A percentile compares a stretch with the other conserved stretches of the same genome.
Evolutionary conservation across 305 asterid genomes (phyloP).

Genomic region (Fraxinus platypoda): DNA sequence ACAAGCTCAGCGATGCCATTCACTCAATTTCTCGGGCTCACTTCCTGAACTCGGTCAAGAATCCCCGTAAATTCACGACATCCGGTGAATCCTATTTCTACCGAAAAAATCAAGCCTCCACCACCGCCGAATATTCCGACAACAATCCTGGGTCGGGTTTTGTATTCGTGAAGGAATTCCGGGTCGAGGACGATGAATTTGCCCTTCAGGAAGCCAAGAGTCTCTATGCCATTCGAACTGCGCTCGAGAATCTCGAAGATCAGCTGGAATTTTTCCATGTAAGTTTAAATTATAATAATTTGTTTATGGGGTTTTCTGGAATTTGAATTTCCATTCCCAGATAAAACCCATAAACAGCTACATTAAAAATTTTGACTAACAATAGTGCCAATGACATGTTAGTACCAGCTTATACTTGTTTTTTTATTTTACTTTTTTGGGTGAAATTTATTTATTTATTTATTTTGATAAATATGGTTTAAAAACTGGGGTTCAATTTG

Average conservation of each 20-base stretch:
- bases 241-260: conserved; percentile 87
- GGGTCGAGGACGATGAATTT: conserved; percentile 49
- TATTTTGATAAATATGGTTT: neutral
- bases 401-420: neutral
- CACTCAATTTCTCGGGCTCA: conserved; percentile 83
- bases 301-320: neutral
- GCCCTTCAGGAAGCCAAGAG: conserved; percentile 86
- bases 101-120: conserved; percentile 30
- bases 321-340: neutral
- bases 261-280: conserved; percentile 91
- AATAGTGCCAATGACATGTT: too few relatives aligned
- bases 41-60: conserved; percentile 60
- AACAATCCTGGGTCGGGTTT: conserved; percentile 39
- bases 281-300: conserved; percentile 12
- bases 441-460: neutral
- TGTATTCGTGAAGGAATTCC: conserved; percentile 54
- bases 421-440: neutral
- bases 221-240: conserved; percentile 74
- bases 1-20: conserved; percentile 90
- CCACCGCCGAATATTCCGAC: conserved; percentile 23
- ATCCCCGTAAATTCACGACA: conserved; percentile 25
- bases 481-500: neutral
- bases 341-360: too few relatives aligned
- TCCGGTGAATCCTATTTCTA: conserved; percentile 36
- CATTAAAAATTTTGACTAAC: too few relatives aligned